Conservation (phyloP, 2,329 filamentous ascomycete species). For the Grosmannia penicillata region DNA sequence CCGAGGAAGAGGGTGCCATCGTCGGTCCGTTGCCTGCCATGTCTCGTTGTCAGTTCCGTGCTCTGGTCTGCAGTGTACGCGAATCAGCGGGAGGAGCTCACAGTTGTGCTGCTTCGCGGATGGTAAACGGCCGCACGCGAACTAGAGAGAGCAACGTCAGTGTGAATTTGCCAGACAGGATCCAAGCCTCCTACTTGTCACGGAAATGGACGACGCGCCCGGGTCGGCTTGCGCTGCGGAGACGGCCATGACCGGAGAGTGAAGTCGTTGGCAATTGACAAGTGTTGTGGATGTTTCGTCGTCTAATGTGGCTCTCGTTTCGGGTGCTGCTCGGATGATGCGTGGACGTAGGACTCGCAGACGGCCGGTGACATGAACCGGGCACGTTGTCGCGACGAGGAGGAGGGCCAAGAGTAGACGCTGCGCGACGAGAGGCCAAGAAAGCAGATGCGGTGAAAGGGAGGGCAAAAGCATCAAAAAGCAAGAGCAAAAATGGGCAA, state of each 20-base stretch:
- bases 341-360: too few relatives aligned
- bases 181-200: constrained; percentile 30
- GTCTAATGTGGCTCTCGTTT: neutral
- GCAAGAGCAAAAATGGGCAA: neutral
- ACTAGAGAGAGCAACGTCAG: constrained; percentile 35
- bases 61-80: neutral
- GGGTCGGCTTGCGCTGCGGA: constrained; percentile 23
- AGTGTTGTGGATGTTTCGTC: neutral
- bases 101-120: constrained; percentile 89
- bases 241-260: neutral
- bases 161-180: neutral
- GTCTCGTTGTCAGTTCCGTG: neutral
- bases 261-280: too few relatives aligned
- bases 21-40: constrained; percentile 41
- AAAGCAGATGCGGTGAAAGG: too few relatives aligned
- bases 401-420: too few relatives aligned
- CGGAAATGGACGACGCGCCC: constrained; percentile 43
- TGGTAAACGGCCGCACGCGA: constrained; percentile 59
- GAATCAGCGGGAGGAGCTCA: constrained; percentile 20
- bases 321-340: neutral
- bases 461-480: too few relatives aligned
- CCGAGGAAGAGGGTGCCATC: constrained; percentile 88
- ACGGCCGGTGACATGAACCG: too few relatives aligned
- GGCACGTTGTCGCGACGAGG: too few relatives aligned
- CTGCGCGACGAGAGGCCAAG: too few relatives aligned